Evolutionary conservation across 495 filamentous ascomycete genomes (phyloP), one percentile per base, ranked within the genome.

Genomic region (Bryoglossum gracile): DNA sequence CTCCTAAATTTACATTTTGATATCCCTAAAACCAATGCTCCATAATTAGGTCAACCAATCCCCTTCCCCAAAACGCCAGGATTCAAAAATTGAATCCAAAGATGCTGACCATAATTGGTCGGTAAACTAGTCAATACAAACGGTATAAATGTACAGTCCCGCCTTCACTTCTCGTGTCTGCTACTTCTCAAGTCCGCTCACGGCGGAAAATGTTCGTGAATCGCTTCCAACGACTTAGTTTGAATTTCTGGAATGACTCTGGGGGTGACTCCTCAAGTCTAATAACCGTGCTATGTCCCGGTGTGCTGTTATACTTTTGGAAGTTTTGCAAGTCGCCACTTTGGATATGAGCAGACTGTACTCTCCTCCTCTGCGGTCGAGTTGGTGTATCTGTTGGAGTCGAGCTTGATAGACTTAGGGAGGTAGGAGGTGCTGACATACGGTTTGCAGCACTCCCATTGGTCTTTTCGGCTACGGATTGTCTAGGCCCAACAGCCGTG

Each of bases 361-460:
- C 21, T 14, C n/a, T n/a, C n/a, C 50, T 50, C 36, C 51, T 37
- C 21, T 40, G 39, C 6, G 54, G 51, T 19, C 34, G 13, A 11
- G 58, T 60, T 9, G 58, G 58, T 21, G 58, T 60, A 8, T 60
- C 51, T 13, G 49, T 48, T 0, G 40, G 46, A 5, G 53, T 42
- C 2, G 50, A n/a, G 10, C 36, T 34, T 14, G 51, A 52, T n/a
- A 30, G 26, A 30, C 26, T 5, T 30, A 6, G 26, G 26, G 6
- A 13, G 13, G 26, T 30, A 35, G 43, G 21, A 26, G 46, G 48
- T 11, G 16, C 13, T 2, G 38, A 11, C 5, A 38, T 30, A 9
- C 1, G 45, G 2, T 19, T 35, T 14, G 43, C 22, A 11, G 18
- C 17, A 30, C 18, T 37, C 5, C 25, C 22, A 10, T 28, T 39